A percentile compares a stretch with the other conserved stretches of the same genome.
Conservation (phyloP, 805 yeast species). For the Kazachstania psychrophila region DNA sequence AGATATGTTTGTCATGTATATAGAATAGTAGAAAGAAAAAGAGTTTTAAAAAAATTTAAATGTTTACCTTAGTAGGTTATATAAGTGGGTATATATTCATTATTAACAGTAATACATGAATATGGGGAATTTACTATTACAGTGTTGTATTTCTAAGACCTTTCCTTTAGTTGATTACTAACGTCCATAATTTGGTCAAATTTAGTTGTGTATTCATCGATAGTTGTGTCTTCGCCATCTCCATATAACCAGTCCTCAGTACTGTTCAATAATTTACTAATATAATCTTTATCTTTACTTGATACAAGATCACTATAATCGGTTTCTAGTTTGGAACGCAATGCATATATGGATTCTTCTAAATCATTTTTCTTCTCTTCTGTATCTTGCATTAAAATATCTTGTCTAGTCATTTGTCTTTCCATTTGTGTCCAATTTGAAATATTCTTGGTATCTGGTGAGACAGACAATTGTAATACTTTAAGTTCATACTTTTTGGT, state of each 20-base stretch:
- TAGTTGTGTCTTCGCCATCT: conserved; percentile 82
- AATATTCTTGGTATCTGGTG: conserved; percentile 48
- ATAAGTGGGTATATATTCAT: too few relatives aligned
- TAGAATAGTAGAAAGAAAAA: too few relatives aligned
- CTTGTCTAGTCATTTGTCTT: conserved; percentile 72
- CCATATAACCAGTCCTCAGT: conserved; percentile 77
- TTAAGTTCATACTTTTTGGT: conserved; percentile 6
- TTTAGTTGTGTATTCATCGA: conserved; percentile 93
- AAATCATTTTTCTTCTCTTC: conserved; percentile 97
- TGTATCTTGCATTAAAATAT: conserved; percentile 93
- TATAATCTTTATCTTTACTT: conserved; percentile 76
- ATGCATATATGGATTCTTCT: conserved; percentile 95
- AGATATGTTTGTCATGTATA: too few relatives aligned
- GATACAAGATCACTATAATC: conserved; percentile 78
- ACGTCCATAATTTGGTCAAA: conserved; percentile 65
- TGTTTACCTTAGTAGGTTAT: too few relatives aligned
- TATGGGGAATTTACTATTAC: too few relatives aligned
- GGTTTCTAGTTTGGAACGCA: conserved; percentile 93
- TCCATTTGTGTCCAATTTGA: conserved; percentile 67
- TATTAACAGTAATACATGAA: too few relatives aligned
- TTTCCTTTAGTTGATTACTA: not conserved
- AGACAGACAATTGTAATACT: conserved; percentile 50
- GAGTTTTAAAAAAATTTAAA: too few relatives aligned
- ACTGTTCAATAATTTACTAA: conserved; percentile 60
- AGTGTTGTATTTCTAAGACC: too few relatives aligned